Base-by-base conservation (phyloP, 2,329 filamentous ascomycete species). In the Sclerotinia minor region DNA sequence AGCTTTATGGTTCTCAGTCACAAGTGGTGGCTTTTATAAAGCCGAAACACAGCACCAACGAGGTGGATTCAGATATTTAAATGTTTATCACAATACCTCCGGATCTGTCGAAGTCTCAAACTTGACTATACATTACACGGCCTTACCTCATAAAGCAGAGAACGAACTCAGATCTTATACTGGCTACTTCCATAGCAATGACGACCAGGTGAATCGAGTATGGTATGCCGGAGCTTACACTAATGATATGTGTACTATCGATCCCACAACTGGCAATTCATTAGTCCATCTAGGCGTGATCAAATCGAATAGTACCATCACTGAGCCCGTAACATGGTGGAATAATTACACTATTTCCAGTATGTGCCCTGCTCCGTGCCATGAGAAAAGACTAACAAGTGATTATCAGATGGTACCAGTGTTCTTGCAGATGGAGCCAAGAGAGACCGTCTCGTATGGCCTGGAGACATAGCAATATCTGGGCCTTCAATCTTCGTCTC, bases 381-480 rank as follows among this genome's bases (percentile, higher is more conserved):
- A 26, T 45, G 73, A 69, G 13, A 81, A 81, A 76, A 77, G 59
- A 68, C 11, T 65, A 9, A 44, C 21, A 57, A 26, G 9, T 47
- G 29, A 49, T 21, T 7, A 49, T 59, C 67, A 32, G 68, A 57
- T 21, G 70, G 70, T 32, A 68, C 79, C 77, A 73, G 70, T 29
- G 68, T 73, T 2, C 77, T 74, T 61, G 75, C 76, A 1, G 85
- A 88, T 73, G 86, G 85, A 19, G 83, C 84, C 1, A 88, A 88
- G 73, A 80, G 86, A 44, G 86, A 88, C 72, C 80, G 84, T 11
- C 78, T 85, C 24, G 83, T 88, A 2, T 89, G 85, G 85, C 82
- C 86, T 15, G 86, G 86, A 1, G 87, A 89, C 73, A 85, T 88
- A 79, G 81, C 81, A 5, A 84, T 87, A 69, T 83, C 84, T 5